Base-by-base conservation (phyloP, 306 rosid genomes). In the Medicago arabica region DNA sequence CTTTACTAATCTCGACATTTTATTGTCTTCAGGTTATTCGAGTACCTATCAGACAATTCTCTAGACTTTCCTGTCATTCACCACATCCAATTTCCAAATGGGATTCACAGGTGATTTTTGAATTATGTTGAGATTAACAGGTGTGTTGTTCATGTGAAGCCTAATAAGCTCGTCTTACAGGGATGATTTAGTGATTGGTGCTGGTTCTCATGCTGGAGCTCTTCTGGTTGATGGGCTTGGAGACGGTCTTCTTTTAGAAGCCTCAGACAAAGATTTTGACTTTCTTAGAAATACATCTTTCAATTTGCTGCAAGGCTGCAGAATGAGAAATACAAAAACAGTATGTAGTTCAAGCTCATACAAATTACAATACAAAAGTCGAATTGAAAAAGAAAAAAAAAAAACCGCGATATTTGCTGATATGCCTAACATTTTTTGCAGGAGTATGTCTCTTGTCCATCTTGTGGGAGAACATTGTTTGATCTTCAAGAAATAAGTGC, bases 381-480 rank as follows among this genome's bases (percentile, higher is more conserved):
- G 36, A 44, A 15, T 44, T 53, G 1, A 44, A 59, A 74, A 6
- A 28, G 38, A 54, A 68, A 28, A 28, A 28, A 25, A 2, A 23
- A n/a, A 38, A 53, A n/a, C 58, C 5, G 3, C 34, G 38, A 28
- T 4, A 3, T 50, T 82, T 78, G 74, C 15, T 51, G 18, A 47
- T 63, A 65, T 75, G 82, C 66, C 11, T 74, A 38, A 71, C 15
- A 40, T 58, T 74, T 66, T 76, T 75, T 86, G 83, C 90, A 95
- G 99, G 99, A 95, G 85, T 95, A 92, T 14, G 99, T 95, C 16
- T 95, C 99, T 14, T 95, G 99, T 84, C 99, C 99, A 72, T 95
- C 99, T 28, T 95, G 99, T 53, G 99, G 99, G n/a, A 88, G 99
- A 86, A 95, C 99, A 40, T 84, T 95, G 87, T 95, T 95, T 72